Evolutionary conservation across 179 eudicot species (phyloP).

Genomic region (Silene coronaria): DNA sequence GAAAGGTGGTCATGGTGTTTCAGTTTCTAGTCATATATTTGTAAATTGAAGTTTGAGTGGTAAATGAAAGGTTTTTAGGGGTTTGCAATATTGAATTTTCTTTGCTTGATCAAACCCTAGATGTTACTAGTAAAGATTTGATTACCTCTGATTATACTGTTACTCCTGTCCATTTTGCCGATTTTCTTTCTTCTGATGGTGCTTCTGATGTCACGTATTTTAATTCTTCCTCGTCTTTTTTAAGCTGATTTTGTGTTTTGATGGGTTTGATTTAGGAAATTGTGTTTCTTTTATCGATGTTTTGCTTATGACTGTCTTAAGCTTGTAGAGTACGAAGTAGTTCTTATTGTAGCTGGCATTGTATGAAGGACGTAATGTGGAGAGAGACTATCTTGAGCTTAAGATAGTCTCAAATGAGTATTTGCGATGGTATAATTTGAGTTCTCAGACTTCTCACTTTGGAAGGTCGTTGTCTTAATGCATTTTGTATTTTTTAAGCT

Average conservation of each 20-base stretch:
- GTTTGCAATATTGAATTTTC: too few relatives aligned
- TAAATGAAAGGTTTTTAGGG: too few relatives aligned
- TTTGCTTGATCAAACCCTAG: slow-evolving; percentile 79
- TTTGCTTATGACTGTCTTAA: too few relatives aligned
- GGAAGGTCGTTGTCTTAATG: not conserved
- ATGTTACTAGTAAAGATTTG: slow-evolving; percentile 85
- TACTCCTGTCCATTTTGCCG: slow-evolving; percentile 64
- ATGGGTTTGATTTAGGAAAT: not conserved
- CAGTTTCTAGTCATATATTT: too few relatives aligned
- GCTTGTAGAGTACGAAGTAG: too few relatives aligned
- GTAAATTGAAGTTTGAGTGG: too few relatives aligned
- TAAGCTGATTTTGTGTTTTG: not conserved
- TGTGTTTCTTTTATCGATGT: not conserved
- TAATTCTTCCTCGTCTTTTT: not conserved
- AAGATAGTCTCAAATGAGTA: too few relatives aligned
- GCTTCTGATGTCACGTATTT: slow-evolving; percentile 2
- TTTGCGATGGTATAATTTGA: not conserved
- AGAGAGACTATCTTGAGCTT: too few relatives aligned
- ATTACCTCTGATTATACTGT: slow-evolving; percentile 74
- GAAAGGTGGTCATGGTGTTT: too few relatives aligned
- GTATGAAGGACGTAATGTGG: too few relatives aligned
- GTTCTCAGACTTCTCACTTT: too few relatives aligned
- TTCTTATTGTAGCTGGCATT: too few relatives aligned
- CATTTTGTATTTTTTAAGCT: not conserved
- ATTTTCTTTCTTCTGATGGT: slow-evolving; percentile 36